Conservation (phyloP, 2,329 filamentous ascomycete species). For the Coniochaeta ligniaria region DNA sequence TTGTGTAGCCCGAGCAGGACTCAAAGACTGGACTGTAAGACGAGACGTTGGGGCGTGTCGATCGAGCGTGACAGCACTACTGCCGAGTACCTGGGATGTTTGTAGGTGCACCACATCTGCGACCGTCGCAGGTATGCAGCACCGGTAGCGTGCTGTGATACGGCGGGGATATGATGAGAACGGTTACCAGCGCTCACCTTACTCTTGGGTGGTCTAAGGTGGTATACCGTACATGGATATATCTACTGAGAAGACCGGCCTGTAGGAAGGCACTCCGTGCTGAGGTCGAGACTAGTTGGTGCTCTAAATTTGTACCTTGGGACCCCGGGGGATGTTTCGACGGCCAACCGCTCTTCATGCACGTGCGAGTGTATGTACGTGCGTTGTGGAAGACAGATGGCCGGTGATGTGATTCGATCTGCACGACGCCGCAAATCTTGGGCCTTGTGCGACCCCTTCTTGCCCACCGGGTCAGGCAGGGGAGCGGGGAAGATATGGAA, state of each 20-base stretch:
- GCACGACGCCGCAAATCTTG: conserved; percentile 1
- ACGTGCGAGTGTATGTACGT: neutral
- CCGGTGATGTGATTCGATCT: neutral
- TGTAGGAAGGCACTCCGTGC: no score
- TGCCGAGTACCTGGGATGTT: neutral
- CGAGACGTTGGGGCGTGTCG: neutral
- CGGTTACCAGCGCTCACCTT: neutral
- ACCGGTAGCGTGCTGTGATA: neutral
- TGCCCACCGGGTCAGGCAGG: neutral
- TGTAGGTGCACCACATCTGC: neutral
- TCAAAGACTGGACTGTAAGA: neutral
- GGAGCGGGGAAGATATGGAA: neutral
- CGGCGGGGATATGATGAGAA: neutral
- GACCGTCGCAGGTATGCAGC: neutral
- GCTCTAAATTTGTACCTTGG: neutral
- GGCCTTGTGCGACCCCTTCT: neutral
- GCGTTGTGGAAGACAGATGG: neutral
- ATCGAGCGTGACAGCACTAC: neutral
- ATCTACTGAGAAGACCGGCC: neutral
- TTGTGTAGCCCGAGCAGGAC: neutral
- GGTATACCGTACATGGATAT: no score
- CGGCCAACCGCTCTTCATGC: neutral
- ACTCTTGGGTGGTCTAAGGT: neutral
- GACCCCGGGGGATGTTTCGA: neutral
- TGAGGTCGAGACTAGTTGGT: neutral